Percentiles rank a stretch among this genome's conserved stretches.
These are phyloP conservation scores for Escovopsis sp. DNA, from an alignment of 2,329 filamentous ascomycete species.

Conservation along the genomic window DNA sequence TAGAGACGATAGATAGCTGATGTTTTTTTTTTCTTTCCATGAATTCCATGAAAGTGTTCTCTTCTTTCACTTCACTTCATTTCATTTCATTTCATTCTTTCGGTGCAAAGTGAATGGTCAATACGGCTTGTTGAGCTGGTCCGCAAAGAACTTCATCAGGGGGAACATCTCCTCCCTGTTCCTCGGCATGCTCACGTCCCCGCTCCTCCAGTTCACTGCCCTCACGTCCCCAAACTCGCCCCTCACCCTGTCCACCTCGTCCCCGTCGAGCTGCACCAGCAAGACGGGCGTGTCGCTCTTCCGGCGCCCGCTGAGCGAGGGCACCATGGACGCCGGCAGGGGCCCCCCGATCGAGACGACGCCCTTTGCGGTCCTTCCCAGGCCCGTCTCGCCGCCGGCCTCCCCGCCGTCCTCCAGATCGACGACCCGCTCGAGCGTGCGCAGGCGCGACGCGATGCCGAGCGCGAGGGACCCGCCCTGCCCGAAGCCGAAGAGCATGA, in stretches of 20 bases:
- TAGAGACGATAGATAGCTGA: conserved; percentile 9
- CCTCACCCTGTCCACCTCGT: conserved; percentile 49
- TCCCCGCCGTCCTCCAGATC: conserved; percentile 15
- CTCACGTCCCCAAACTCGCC: conserved; percentile 51
- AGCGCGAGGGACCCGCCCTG: conserved; percentile 52
- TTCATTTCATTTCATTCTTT: background rate
- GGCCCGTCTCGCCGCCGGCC: background rate
- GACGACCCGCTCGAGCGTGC: conserved; percentile 18
- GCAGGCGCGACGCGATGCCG: conserved; percentile 34
- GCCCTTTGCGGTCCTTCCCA: conserved; percentile 30
- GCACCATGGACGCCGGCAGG: conserved; percentile 37
- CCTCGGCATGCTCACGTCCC: conserved; percentile 68
- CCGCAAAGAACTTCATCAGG: conserved; percentile 71
- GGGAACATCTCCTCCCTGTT: conserved; percentile 76
- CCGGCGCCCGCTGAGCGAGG: conserved; percentile 26
- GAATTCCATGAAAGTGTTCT: conserved; percentile 14
- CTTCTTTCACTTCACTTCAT: background rate
- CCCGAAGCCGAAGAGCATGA: conserved; percentile 52
- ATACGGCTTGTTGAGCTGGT: conserved; percentile 32
- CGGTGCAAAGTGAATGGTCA: background rate
- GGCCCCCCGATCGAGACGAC: conserved; percentile 49
- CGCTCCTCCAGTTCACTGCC: conserved; percentile 53
- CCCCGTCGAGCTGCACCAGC: conserved; percentile 44
- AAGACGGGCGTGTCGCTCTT: conserved; percentile 52
- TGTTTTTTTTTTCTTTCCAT: background rate